Percentiles rank a stretch among this genome's conserved stretches.
Conservation (phyloP, 1,139 yeast genomes). For the Blastobotrys ciferrii region DNA sequence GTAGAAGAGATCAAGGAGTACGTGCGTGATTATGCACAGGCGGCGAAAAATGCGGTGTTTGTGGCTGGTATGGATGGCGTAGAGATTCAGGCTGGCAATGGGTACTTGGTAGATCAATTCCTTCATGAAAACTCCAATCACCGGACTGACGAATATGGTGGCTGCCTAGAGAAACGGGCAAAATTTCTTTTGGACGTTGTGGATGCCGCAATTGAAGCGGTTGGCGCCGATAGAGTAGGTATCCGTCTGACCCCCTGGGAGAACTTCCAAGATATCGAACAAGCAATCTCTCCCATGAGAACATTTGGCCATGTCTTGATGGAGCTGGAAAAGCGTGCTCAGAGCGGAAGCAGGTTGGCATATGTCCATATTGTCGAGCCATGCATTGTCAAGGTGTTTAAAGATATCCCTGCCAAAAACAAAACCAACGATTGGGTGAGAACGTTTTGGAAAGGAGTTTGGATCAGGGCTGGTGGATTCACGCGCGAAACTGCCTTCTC, state of each 20-base stretch:
- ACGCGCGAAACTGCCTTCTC: neutral
- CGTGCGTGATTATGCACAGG: slow-evolving; percentile 39
- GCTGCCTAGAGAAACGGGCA: slow-evolving; percentile 59
- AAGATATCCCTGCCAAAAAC: neutral
- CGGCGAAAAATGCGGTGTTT: slow-evolving; percentile 46
- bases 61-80: slow-evolving; percentile 65
- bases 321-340: slow-evolving; percentile 32
- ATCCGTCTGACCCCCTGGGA: slow-evolving; percentile 61
- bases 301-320: slow-evolving; percentile 31
- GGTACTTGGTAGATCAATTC: slow-evolving; percentile 51
- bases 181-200: slow-evolving; percentile 53
- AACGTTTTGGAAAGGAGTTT: slow-evolving; percentile 40
- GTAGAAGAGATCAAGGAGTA: slow-evolving; percentile 41
- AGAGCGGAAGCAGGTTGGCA: slow-evolving; percentile 39
- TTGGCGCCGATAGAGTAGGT: slow-evolving; percentile 49
- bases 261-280: slow-evolving; percentile 36
- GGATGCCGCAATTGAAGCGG: slow-evolving; percentile 46
- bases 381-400: neutral
- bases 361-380: slow-evolving; percentile 55
- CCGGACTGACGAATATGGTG: slow-evolving; percentile 65
- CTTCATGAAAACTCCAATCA: slow-evolving; percentile 48
- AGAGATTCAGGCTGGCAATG: slow-evolving; percentile 58
- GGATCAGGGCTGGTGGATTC: slow-evolving; percentile 40
- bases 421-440: slow-evolving; percentile 22
- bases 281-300: slow-evolving; percentile 32